Evolutionary conservation across 352 stramenopile genomes (phyloP), one percentile per base, ranked within the genome.

Genomic region (Globisporangium megalacanthum): DNA sequence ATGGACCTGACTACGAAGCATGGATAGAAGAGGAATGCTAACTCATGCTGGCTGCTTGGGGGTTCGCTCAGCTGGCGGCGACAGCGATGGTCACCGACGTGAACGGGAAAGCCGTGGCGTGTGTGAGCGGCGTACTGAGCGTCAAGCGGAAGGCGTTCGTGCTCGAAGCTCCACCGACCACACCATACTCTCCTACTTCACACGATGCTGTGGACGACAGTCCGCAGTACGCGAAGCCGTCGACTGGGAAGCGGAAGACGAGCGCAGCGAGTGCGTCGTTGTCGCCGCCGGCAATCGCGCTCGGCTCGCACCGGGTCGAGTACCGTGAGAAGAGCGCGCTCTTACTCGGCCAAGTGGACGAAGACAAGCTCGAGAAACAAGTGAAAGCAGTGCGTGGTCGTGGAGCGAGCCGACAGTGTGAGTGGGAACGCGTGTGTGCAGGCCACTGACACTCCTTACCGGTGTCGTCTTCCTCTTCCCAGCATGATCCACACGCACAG

Each of bases 291-390:
- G 29, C 31, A 3, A 29, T 29, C n/a, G 19, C 19, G 19, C 45
- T 42, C 47, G 44, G 36, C 31, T 20, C 39, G 7, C 66, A 79
- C 17, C 64, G 57, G n/a, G 61, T 89, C 50, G 74, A 83, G 25
- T 89, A 79, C 54, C 73, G 80, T 15, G 79, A 93, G 56, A 78
- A 76, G 49, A 77, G 58, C 20, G 75, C 61, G 35, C 64, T 90
- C 5, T 53, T 93, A 6, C 58, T 93, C 11, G 83, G 81, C 0
- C 72, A 84, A 62, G 79, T 93, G 33, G 79, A 92, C 59, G 81
- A 93, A 72, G 81, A 93, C 36, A 86, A 86, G 35, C 66, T 93
- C 29, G 73, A 78, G 42, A 77, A 86, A 42, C 81, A 90, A 62
- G 68, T 93, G 52, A 87, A 88, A 78, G 68, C 74, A 59, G 83